A percentile compares a stretch with the other conserved stretches of the same genome.
Evolutionary conservation across 805 yeast species (phyloP).

Genomic region (Priceomyces medius): DNA sequence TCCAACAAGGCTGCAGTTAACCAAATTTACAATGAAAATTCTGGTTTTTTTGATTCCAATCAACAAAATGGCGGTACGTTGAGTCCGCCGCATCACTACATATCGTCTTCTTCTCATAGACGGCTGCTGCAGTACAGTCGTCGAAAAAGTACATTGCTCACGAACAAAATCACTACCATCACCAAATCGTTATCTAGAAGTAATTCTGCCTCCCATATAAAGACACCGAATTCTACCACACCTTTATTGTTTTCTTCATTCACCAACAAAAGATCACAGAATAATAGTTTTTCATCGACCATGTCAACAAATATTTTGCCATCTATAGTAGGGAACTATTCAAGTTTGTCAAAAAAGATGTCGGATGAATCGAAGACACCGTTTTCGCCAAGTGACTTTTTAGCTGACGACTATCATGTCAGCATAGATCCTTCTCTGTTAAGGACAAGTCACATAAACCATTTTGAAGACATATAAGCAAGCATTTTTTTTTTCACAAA

Average conservation of each 20-base stretch:
- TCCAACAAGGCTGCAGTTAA: neutral
- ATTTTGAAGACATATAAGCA: neutral
- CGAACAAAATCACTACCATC: constrained; percentile 19
- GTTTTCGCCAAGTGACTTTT: constrained; percentile 42
- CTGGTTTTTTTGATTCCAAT: neutral
- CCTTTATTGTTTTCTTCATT: neutral
- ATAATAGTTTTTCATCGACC: constrained; percentile 10
- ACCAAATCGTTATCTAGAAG: constrained; percentile 16
- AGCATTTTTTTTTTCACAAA: neutral
- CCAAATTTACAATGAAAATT: neutral
- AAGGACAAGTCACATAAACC: neutral
- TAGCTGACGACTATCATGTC: constrained; percentile 29
- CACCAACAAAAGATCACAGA: constrained; percentile 1
- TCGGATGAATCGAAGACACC: constrained; percentile 35
- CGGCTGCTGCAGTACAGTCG: neutral
- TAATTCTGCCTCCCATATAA: constrained; percentile 5
- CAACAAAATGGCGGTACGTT: constrained; percentile 3
- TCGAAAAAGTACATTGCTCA: constrained; percentile 6
- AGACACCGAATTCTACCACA: constrained; percentile 4
- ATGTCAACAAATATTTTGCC: constrained; percentile 38
- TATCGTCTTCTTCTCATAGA: constrained; percentile 3
- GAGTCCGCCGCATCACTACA: constrained; percentile 11
- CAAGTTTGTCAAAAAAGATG: constrained; percentile 37
- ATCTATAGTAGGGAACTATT: constrained; percentile 38
- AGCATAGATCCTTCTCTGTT: constrained; percentile 11